Percentiles rank a stretch among this genome's conserved stretches.
Evolutionary conservation across 208 protist genomes (phyloP).

Genomic region (Wallacemonas collosoma): DNA sequence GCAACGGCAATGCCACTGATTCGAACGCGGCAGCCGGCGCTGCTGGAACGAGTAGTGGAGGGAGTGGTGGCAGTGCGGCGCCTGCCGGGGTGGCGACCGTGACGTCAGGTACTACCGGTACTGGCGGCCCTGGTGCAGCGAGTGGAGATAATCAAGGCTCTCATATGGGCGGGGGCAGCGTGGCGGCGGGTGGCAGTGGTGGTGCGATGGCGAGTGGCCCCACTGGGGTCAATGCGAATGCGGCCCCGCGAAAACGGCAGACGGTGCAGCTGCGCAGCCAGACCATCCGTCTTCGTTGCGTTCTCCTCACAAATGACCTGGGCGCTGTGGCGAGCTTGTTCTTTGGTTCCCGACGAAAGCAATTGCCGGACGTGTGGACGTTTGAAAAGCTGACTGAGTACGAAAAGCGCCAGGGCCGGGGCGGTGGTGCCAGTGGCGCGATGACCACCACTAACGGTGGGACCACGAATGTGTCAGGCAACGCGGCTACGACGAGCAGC

Average conservation of each 20-base stretch:
- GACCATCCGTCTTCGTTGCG: conserved; percentile 71
- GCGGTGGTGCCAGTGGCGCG: neutral
- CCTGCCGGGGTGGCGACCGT: too few relatives aligned
- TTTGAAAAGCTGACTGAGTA: conserved; percentile 63
- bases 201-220: neutral
- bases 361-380: conserved; percentile 34
- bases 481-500: neutral
- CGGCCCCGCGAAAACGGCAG: neutral
- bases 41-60: neutral
- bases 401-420: conserved; percentile 41
- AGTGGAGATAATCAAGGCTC: neutral
- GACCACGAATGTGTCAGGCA: neutral
- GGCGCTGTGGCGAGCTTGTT: conserved; percentile 49
- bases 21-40: neutral
- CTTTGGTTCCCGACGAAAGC: conserved; percentile 52
- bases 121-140: neutral
- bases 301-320: conserved; percentile 55
- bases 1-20: conserved; percentile 1
- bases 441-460: neutral
- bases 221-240: neutral
- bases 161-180: neutral
- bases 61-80: neutral
- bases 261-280: conserved; percentile 20
- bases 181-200: neutral
- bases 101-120: neutral